Conservation (phyloP, 2,329 filamentous ascomycete genomes). For the Aureobasidium mangrovei region DNA sequence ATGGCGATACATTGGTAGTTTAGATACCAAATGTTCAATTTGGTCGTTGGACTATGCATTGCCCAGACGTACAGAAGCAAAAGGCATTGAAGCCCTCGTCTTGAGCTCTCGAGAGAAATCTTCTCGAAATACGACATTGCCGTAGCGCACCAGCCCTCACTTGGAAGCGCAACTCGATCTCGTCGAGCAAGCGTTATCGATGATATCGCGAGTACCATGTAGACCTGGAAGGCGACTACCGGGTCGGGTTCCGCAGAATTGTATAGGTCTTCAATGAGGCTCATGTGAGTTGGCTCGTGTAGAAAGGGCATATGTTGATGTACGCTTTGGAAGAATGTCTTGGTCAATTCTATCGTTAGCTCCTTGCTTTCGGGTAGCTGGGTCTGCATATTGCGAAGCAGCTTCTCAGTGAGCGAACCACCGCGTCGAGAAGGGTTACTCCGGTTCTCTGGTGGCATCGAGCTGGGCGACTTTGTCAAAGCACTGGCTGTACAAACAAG, state of each 20-base stretch:
- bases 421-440: not conserved
- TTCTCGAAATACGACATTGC: slow-evolving; percentile 1
- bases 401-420: not conserved
- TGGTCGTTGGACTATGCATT: slow-evolving; percentile 4
- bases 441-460: not conserved
- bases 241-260: not conserved
- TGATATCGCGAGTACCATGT: slow-evolving; percentile 3
- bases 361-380: not conserved
- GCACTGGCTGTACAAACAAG: slow-evolving; percentile 4
- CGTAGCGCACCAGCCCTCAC: slow-evolving; percentile 1
- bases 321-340: not conserved
- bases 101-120: not conserved
- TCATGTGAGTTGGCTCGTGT: not conserved
- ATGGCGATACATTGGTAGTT: slow-evolving; percentile 10
- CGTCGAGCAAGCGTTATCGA: not conserved
- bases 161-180: not conserved
- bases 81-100: not conserved
- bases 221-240: slow-evolving; percentile 1
- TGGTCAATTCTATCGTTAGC: not conserved
- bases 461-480: not conserved
- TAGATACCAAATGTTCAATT: slow-evolving; percentile 5
- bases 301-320: slow-evolving; percentile 2
- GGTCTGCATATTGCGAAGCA: not conserved
- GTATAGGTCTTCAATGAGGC: not conserved
- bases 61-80: slow-evolving; percentile 2